Evolutionary conservation across 1,284 basidiomycete genomes (phyloP).

Genomic region (Sphagnurus paluster): DNA sequence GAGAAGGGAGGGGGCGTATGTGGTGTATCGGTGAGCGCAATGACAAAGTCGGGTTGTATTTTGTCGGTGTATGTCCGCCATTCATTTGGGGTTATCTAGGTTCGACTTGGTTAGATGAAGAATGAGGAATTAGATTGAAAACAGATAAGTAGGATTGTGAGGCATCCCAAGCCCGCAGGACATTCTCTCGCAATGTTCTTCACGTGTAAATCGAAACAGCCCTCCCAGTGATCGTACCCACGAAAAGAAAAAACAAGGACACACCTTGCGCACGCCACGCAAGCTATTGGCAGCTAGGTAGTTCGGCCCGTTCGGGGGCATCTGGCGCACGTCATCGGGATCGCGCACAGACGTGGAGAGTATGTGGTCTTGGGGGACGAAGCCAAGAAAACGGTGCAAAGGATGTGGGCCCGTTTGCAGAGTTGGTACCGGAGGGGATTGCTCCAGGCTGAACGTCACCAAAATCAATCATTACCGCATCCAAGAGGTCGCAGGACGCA

Average conservation of each 20-base stretch:
- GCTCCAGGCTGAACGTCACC: constrained; percentile 51
- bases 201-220: no score
- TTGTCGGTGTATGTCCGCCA: constrained; percentile 53
- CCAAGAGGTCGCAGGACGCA: constrained; percentile 40
- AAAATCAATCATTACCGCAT: constrained; percentile 8
- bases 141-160: no score
- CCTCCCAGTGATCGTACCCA: no score
- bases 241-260: no score
- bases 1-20: constrained; percentile 62
- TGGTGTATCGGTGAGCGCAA: constrained; percentile 72
- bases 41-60: constrained; percentile 67
- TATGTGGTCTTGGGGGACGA: constrained; percentile 47
- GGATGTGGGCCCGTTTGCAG: constrained; percentile 50
- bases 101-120: background rate
- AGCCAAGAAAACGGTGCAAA: constrained; percentile 62
- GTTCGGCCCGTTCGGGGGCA: constrained; percentile 68
- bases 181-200: no score
- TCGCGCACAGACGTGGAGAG: constrained; percentile 65
- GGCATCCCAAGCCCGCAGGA: no score
- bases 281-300: constrained; percentile 58
- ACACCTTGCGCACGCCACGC: constrained; percentile 72
- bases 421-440: constrained; percentile 58
- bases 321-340: constrained; percentile 58
- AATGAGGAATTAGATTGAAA: background rate
- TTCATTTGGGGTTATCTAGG: constrained; percentile 57